These are phyloP conservation scores for Nicotiana attenuata DNA, from an alignment of 257 asterid genomes.

Conservation along the genomic window DNA sequence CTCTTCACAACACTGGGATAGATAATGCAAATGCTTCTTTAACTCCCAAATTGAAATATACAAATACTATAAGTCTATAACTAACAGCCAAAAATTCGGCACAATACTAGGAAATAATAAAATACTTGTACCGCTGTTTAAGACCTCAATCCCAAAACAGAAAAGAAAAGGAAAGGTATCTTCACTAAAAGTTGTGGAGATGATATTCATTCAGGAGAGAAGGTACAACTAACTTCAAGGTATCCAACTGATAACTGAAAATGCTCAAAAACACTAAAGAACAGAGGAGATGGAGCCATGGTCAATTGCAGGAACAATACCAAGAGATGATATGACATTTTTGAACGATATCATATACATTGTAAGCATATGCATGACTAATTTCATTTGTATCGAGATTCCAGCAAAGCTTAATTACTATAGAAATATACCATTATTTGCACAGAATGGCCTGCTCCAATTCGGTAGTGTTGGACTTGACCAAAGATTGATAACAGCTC, in stretches of 20 bases:
- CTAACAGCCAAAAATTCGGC: not conserved
- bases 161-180: not conserved
- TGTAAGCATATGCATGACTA: not conserved
- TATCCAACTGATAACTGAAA: not conserved
- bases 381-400: not conserved
- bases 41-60: not conserved
- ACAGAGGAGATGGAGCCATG: not conserved
- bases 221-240: not conserved
- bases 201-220: not conserved
- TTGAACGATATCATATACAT: not conserved
- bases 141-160: not conserved
- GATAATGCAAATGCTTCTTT: not conserved
- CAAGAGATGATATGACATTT: not conserved
- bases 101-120: not conserved
- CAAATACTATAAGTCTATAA: not conserved
- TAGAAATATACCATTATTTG: constrained; percentile 48
- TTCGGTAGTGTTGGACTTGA: constrained; percentile 28
- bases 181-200: not conserved
- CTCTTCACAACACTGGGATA: no score
- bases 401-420: not conserved
- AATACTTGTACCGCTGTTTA: not conserved
- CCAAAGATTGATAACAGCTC: constrained; percentile 24
- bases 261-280: not conserved
- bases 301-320: constrained; percentile 6
- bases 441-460: constrained; percentile 62